Percentiles rank a stretch among this genome's conserved stretches.
Evolutionary conservation across 2,329 filamentous ascomycete species (phyloP).

Genomic region (Phyllosticta paracitricarpa): DNA sequence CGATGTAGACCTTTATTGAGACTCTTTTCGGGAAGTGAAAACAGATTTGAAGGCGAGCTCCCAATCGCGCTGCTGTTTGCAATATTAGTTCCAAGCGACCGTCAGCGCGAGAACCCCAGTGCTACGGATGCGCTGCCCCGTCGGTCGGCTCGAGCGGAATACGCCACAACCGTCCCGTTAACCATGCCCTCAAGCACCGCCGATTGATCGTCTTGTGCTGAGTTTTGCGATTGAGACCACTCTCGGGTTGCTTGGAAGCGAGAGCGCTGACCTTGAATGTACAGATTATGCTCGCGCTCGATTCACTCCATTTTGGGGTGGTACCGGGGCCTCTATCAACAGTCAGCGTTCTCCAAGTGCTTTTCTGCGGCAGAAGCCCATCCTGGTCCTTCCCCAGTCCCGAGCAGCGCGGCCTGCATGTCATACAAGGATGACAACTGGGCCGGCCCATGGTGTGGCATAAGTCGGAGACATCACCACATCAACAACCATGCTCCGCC

Average conservation of each 20-base stretch:
- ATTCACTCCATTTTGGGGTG: neutral
- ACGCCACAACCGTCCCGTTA: neutral
- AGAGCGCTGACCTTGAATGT: neutral
- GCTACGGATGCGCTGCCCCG: neutral
- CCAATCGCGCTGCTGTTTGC: too few relatives aligned
- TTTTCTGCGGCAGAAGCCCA: neutral
- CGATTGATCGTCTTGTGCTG: neutral
- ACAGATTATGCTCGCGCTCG: neutral
- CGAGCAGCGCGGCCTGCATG: neutral
- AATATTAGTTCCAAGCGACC: too few relatives aligned
- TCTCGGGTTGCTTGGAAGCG: neutral
- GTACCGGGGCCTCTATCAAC: neutral
- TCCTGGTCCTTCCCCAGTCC: neutral
- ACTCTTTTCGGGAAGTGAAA: too few relatives aligned
- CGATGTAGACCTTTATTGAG: too few relatives aligned
- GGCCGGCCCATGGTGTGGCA: neutral
- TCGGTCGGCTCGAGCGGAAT: neutral
- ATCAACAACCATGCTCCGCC: neutral
- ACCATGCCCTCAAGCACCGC: neutral
- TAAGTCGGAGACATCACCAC: neutral
- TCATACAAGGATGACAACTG: neutral
- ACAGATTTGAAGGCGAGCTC: too few relatives aligned
- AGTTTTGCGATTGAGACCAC: neutral
- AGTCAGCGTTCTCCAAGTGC: neutral
- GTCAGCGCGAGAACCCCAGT: neutral